Evolutionary conservation across 2,329 filamentous ascomycete species (phyloP).

Genomic region (Pseudogymnoascus sp.): DNA sequence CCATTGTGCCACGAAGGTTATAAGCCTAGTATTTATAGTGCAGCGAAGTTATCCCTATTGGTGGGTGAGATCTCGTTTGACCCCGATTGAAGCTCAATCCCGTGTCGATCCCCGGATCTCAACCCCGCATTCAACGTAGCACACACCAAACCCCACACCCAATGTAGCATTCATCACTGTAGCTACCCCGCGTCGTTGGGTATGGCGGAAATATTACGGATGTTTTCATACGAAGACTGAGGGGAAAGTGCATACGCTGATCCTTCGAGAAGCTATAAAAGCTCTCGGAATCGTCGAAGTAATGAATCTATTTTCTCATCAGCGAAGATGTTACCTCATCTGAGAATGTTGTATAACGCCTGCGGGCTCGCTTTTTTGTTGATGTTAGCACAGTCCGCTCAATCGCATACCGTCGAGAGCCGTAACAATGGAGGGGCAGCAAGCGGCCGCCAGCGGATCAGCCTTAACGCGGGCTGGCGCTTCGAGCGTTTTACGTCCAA

Average conservation of each 20-base stretch:
- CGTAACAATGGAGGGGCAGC: not conserved
- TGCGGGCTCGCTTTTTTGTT: not conserved
- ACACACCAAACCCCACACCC: not conserved
- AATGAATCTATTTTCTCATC: not conserved
- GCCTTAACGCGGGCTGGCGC: slow-evolving; percentile 33
- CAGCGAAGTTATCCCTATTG: too few relatives aligned
- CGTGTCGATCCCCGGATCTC: too few relatives aligned
- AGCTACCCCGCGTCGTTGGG: not conserved
- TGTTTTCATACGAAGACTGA: not conserved
- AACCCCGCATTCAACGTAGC: not conserved
- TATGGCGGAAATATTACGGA: not conserved
- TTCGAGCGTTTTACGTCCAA: slow-evolving; percentile 35
- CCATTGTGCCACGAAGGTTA: not conserved
- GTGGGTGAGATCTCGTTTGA: too few relatives aligned
- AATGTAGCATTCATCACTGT: slow-evolving; percentile 1
- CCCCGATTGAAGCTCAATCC: too few relatives aligned
- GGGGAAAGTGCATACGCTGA: not conserved
- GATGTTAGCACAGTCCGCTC: not conserved
- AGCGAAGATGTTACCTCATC: slow-evolving; percentile 4
- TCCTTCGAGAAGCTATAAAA: not conserved
- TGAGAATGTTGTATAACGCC: slow-evolving; percentile 1
- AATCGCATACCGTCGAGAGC: not conserved
- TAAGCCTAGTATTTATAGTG: not conserved
- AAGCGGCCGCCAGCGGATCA: not conserved
- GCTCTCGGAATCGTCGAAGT: not conserved